Evolutionary conservation across 148 eudicot species (phyloP).

Genomic region (Oxyria digyna): DNA sequence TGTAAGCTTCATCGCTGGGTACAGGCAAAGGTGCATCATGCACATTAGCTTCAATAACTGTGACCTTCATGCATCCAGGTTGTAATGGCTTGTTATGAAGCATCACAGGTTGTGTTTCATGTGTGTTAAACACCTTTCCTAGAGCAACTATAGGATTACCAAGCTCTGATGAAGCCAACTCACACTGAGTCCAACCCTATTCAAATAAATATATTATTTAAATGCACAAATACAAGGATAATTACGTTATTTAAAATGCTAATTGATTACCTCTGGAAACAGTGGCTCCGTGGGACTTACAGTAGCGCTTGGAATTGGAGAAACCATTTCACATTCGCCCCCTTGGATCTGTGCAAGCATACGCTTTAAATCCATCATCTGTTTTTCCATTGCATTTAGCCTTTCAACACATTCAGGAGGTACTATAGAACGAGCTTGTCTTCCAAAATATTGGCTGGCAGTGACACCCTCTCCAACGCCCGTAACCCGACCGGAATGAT

Average conservation of each 20-base stretch:
- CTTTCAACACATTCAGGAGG: not conserved
- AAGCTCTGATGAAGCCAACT: not conserved
- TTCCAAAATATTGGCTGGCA: not conserved
- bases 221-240: no score
- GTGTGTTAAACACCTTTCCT: conserved; percentile 7
- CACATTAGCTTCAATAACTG: not conserved
- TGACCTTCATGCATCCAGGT: not conserved
- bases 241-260: not conserved
- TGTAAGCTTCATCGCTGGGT: conserved; percentile 1
- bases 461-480: conserved; percentile 5
- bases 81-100: conserved; percentile 1
- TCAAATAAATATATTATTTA: no score
- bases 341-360: not conserved
- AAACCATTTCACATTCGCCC: not conserved
- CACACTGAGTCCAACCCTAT: not conserved
- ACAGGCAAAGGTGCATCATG: conserved; percentile 4
- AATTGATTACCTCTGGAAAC: not conserved
- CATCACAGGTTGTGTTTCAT: not conserved
- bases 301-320: not conserved
- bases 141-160: not conserved
- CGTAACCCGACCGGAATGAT: conserved; percentile 9
- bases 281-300: not conserved
- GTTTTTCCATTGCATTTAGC: not conserved
- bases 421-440: not conserved
- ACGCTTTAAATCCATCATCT: not conserved